Percentiles rank a stretch among this genome's conserved stretches.
phyloP scores from a whole-genome alignment of 164 flowering plant genomes.

The Kalanchoe fedtschenkoi region DNA sequence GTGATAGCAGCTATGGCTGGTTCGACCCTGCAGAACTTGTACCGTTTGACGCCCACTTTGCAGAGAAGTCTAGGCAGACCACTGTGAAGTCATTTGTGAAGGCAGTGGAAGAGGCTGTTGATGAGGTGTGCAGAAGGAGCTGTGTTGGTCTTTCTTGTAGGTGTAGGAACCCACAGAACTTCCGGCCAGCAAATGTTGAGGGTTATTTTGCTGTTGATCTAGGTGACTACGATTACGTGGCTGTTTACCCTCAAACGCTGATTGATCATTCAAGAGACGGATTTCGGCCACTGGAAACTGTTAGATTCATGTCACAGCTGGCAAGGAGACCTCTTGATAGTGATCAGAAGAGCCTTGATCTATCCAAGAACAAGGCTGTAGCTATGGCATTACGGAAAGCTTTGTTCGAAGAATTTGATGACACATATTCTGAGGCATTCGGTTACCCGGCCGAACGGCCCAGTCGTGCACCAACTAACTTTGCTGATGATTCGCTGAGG shows the following conservation, averaged over 20 bases:
- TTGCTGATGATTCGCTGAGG: conserved; percentile 22
- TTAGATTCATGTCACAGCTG: conserved; percentile 49
- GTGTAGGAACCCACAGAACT: conserved; percentile 58
- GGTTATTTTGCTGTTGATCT: conserved; percentile 74
- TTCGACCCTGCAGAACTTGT: conserved; percentile 76
- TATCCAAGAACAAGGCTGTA: conserved; percentile 43
- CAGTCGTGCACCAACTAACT: conserved; percentile 13
- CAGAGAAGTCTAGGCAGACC: conserved; percentile 70
- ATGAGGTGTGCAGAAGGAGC: conserved; percentile 66
- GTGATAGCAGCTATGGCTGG: conserved; percentile 99
- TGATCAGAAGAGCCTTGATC: conserved; percentile 28
- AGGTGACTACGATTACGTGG: conserved; percentile 53
- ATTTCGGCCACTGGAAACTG: conserved; percentile 43
- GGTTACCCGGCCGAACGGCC: conserved; percentile 44
- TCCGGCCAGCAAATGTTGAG: conserved; percentile 40
- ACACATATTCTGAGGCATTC: conserved; percentile 92
- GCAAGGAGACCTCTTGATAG: conserved; percentile 36
- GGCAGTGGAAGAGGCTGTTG: conserved; percentile 93
- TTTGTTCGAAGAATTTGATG: conserved; percentile 81
- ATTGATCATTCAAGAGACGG: conserved; percentile 51
- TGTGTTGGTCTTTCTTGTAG: conserved; percentile 61
- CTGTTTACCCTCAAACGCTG: conserved; percentile 51
- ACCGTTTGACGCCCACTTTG: conserved; percentile 57
- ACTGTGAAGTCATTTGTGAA: conserved; percentile 42
- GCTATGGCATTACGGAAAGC: conserved; percentile 60